phyloP scores from a whole-genome alignment of 495 filamentous ascomycete genomes.

The Penicillium silybi region DNA sequence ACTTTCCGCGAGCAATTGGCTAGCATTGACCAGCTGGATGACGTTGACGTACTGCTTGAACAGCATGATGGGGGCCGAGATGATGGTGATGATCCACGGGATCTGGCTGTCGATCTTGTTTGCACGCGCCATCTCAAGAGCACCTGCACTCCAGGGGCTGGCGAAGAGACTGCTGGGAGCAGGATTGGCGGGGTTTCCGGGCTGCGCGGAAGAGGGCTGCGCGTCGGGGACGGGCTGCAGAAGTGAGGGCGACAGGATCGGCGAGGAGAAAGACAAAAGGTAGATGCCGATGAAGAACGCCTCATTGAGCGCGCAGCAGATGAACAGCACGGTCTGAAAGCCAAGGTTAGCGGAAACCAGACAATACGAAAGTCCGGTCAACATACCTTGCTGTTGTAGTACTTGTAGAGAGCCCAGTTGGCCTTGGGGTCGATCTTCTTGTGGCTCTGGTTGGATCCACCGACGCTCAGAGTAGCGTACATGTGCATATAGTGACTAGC shows the following conservation, averaged over 20 bases:
- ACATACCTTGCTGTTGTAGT: conserved; percentile 90
- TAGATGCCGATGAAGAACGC: conserved; percentile 97
- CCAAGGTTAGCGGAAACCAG: background rate
- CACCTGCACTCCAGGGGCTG: conserved; percentile 84
- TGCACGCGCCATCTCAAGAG: conserved; percentile 81
- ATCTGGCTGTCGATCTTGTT: conserved; percentile 86
- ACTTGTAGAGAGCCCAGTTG: conserved; percentile 78
- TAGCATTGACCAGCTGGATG: conserved; percentile 89
- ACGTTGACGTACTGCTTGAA: conserved; percentile 93
- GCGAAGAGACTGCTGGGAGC: conserved; percentile 66
- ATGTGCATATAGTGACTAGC: conserved; percentile 99
- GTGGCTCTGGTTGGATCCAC: conserved; percentile 71
- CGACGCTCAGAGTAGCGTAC: conserved; percentile 85
- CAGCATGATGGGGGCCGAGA: conserved; percentile 81
- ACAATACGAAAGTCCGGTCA: background rate
- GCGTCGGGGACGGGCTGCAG: conserved; percentile 49
- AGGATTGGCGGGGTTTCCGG: conserved; percentile 62
- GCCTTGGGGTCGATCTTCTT: conserved; percentile 77
- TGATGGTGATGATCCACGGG: conserved; percentile 84
- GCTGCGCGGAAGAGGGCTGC: conserved; percentile 52
- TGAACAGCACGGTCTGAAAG: conserved; percentile 78
- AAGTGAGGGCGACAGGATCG: conserved; percentile 77
- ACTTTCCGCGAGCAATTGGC: conserved; percentile 86
- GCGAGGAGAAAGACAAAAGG: conserved; percentile 92
- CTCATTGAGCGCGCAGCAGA: conserved; percentile 88